Conservation (phyloP, 805 yeast genomes). For the Myxozyma kluyveri region DNA sequence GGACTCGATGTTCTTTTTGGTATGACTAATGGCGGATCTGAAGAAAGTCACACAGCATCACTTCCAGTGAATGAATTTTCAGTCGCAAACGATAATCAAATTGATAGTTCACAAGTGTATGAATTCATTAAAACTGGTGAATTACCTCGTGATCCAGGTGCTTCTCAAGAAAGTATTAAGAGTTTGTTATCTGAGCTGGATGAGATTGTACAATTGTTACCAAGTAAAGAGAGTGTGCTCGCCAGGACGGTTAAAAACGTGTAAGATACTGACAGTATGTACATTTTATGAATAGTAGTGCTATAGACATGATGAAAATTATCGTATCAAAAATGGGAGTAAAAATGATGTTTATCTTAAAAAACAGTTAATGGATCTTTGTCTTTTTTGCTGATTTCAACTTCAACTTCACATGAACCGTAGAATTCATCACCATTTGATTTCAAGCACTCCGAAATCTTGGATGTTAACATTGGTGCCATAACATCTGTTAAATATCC, state of each 20-base stretch:
- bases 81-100: not conserved
- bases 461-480: constrained; percentile 48
- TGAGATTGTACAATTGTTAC: constrained; percentile 17
- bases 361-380: constrained; percentile 54
- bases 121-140: not conserved
- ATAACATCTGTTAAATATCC: constrained; percentile 61
- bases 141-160: constrained; percentile 6
- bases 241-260: not conserved
- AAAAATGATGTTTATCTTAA: not conserved
- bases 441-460: constrained; percentile 36
- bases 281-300: too few relatives aligned
- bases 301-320: not conserved
- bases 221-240: constrained; percentile 12
- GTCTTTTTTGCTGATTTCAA: constrained; percentile 50
- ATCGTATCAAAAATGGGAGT: not conserved
- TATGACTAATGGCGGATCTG: too few relatives aligned
- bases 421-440: constrained; percentile 1
- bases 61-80: not conserved
- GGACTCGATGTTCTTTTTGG: not conserved
- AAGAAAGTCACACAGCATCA: not conserved
- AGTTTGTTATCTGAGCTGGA: constrained; percentile 11
- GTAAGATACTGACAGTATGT: not conserved
- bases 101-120: not conserved
- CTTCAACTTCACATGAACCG: constrained; percentile 32
- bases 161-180: constrained; percentile 18